Conservation (phyloP, 768 basidiomycete genomes). For the Lactifluus pinguis region DNA sequence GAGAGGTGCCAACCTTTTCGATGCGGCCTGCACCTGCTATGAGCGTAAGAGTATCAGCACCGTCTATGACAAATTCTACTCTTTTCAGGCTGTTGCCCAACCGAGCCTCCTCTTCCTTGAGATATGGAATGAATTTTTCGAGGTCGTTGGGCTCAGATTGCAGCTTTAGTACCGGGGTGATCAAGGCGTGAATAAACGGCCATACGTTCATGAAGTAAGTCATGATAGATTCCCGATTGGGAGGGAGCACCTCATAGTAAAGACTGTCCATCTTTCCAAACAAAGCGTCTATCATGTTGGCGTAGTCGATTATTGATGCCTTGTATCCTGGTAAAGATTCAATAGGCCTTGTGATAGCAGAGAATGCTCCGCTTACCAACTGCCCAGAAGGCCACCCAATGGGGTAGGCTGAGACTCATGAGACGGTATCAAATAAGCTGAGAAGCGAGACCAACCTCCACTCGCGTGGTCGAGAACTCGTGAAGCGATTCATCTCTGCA, state of each 20-base stretch:
- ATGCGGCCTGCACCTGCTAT: constrained; percentile 23
- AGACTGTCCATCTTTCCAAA: constrained; percentile 15
- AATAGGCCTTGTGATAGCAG: neutral
- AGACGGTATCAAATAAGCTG: neutral
- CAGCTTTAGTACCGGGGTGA: neutral
- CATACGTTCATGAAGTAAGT: neutral
- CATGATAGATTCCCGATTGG: neutral
- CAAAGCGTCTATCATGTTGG: constrained; percentile 6
- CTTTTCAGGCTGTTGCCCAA: constrained; percentile 21
- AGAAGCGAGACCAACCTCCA: constrained; percentile 23
- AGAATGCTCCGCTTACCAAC: neutral
- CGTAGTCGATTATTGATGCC: constrained; percentile 12
- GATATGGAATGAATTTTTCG: constrained; percentile 20
- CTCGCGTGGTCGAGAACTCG: constrained; percentile 19
- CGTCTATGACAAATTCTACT: constrained; percentile 25
- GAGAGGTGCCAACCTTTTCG: constrained; percentile 22
- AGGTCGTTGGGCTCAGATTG: neutral
- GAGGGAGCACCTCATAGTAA: neutral
- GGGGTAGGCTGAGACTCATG: constrained; percentile 19
- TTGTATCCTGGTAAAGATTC: constrained; percentile 1
- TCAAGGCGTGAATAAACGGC: neutral
- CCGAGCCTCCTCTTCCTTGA: constrained; percentile 23
- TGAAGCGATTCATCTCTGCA: constrained; percentile 28
- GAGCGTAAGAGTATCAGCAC: constrained; percentile 23
- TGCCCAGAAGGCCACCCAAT: constrained; percentile 29